phyloP scores from a whole-genome alignment of 2,329 filamentous ascomycete genomes.

The Penicillium verrucosum region DNA sequence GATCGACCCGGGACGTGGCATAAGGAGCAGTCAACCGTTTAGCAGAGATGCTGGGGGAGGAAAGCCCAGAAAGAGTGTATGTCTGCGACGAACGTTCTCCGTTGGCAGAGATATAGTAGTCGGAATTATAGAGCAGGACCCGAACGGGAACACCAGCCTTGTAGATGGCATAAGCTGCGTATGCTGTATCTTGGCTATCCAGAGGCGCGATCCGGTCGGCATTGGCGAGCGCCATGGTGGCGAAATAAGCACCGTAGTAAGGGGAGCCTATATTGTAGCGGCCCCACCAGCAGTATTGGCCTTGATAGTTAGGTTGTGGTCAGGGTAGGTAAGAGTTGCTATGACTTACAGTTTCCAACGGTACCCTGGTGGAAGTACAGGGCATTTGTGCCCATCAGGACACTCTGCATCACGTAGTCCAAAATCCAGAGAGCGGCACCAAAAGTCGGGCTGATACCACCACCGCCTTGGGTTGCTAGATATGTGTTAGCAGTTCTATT shows the following conservation, averaged over 20 bases:
- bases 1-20: slow-evolving; percentile 46
- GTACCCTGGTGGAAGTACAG: slow-evolving; percentile 53
- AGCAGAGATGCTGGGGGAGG: slow-evolving; percentile 35
- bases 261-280: slow-evolving; percentile 51
- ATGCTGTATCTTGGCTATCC: slow-evolving; percentile 43
- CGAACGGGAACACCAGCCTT: slow-evolving; percentile 36
- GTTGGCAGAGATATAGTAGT: slow-evolving; percentile 28
- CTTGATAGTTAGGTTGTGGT: slow-evolving; percentile 11
- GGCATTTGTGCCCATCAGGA: slow-evolving; percentile 33
- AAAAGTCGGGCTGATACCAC: slow-evolving; percentile 47
- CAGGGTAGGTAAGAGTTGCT: neutral
- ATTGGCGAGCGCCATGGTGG: slow-evolving; percentile 46
- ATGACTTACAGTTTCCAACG: slow-evolving; percentile 48
- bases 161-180: slow-evolving; percentile 50
- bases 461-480: slow-evolving; percentile 38
- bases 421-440: slow-evolving; percentile 53
- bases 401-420: slow-evolving; percentile 42
- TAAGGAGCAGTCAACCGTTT: slow-evolving; percentile 48
- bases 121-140: slow-evolving; percentile 40
- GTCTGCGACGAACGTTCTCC: slow-evolving; percentile 31
- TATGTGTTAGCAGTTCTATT: neutral
- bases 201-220: slow-evolving; percentile 47
- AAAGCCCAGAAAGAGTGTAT: slow-evolving; percentile 46
- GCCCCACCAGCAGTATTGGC: slow-evolving; percentile 50
- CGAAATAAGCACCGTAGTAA: slow-evolving; percentile 53